Conservation (phyloP, 495 filamentous ascomycete species). For the Aspergillus saccharolyticus region DNA sequence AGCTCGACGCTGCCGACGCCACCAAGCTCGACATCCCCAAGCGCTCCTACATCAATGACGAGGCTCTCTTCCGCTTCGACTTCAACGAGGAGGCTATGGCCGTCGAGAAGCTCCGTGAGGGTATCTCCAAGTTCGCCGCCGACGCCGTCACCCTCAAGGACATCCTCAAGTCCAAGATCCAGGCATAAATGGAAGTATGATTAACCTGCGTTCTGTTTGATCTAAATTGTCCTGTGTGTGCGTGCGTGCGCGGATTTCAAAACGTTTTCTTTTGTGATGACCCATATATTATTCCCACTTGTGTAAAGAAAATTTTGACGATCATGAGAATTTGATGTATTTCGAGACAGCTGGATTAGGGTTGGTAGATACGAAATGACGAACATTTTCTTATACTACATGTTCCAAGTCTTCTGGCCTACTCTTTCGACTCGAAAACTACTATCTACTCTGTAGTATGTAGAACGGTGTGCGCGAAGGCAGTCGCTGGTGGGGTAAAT, state of each 20-base stretch:
- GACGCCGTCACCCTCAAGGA: slow-evolving; percentile 92
- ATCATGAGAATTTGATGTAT: slow-evolving; percentile 11
- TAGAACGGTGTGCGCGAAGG: background rate
- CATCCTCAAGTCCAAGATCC: slow-evolving; percentile 82
- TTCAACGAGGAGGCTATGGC: slow-evolving; percentile 99
- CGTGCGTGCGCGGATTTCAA: background rate
- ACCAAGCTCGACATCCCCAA: slow-evolving; percentile 67
- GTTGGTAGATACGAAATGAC: slow-evolving; percentile 35
- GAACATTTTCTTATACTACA: slow-evolving; percentile 10
- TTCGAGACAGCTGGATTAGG: slow-evolving; percentile 13
- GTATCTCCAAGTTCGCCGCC: slow-evolving; percentile 98
- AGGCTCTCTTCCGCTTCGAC: slow-evolving; percentile 91
- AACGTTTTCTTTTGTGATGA: slow-evolving; percentile 6
- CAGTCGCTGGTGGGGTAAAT: background rate
- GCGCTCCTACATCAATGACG: slow-evolving; percentile 86
- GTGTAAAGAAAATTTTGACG: slow-evolving; percentile 21
- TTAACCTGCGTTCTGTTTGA: slow-evolving; percentile 10
- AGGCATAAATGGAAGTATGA: slow-evolving; percentile 42
- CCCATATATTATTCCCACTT: slow-evolving; percentile 14
- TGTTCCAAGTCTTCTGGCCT: no score
- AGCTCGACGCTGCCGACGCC: slow-evolving; percentile 72
- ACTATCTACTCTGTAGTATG: no score
- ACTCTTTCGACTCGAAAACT: no score
- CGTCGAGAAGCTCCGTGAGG: slow-evolving; percentile 96
- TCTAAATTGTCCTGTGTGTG: background rate